Evolutionary conservation across 2,329 filamentous ascomycete genomes (phyloP), one percentile per base, ranked within the genome.

Genomic region (Blumeriella jaapii): DNA sequence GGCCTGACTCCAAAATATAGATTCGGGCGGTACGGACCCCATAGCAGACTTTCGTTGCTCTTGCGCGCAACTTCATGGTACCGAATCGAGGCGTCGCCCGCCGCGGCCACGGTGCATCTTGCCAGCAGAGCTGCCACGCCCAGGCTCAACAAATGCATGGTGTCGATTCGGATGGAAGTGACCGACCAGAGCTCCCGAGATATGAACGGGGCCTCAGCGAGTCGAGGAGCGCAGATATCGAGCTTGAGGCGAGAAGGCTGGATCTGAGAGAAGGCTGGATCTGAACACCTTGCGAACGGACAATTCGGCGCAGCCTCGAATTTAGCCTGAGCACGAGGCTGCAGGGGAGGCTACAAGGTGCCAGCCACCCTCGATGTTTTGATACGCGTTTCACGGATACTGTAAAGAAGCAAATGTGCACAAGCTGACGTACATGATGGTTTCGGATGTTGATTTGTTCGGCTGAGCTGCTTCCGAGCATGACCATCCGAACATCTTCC

Each of bases 11-110:
- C 89, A 64, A 96, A 96, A 61, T 95, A 96, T 28, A 96, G 61
- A 54, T 95, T 95, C 0, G 89, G 82, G 49, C 84, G 75, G 62
- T 96, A 98, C 1, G 91, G 85, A 0, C 91, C 91, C 91, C 91
- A 98, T 64, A 96, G 68, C 50, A 98, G 67, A 53, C 81, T 89
- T 54, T 93, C 71, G 59, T 96, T 94, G 53, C 73, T 74, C 15
- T 45, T 43, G 16, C 53, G 36, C 5, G 48, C 52, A 32, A 61
- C 52, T 48, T 66, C 63, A 16, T 47, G 45, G 17, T 48, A 48
- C 15, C 52, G 31, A 16, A 54, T 50, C 3, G 46, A 36, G 13
- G 47, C 22, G 30, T 55, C 52, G 33, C 50, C 51, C 39, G 46
- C 48, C 26, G 40, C 48, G 23, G 31, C 38, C 17, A 33, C 40